Evolutionary conservation across 352 stramenopile species (phyloP), one percentile per base, ranked within the genome.

Genomic region (Phytophthora europaea): DNA sequence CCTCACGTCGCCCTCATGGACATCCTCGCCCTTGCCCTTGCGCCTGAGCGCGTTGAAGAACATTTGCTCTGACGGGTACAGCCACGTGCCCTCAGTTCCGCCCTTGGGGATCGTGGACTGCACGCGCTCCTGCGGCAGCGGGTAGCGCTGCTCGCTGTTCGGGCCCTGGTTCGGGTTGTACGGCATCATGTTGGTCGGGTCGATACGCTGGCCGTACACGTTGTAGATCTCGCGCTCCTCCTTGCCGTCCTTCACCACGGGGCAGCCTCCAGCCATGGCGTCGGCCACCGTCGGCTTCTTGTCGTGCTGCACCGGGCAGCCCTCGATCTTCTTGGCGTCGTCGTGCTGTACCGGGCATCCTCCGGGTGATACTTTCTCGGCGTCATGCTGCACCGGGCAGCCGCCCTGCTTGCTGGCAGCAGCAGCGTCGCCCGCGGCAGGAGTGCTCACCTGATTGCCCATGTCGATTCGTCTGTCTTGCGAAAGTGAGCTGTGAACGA

Each of bases 181-280:
- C 56, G 98, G 98, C 98, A 99, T 99, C 81, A 99, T 98, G 82
- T 99, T 99, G 28, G 87, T 99, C 38, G 98, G 97, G 85, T 99
- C 96, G 33, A 99, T 95, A 59, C 86, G 94, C 81, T 99, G 94
- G 57, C 93, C 95, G 82, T 99, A 99, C 23, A 99, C 98, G 80
- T 99, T 99, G 89, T 99, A 99, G 54, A 96, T 81, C 67, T 95
- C 89, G 40, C 74, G 76, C 18, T 77, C 56, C 26, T 75, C 64
- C 20, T 74, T 69, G 45, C 65, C 68, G 38, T 82, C 73, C 33
- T 75, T 75, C 61, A 85, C 74, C 33, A 95, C 84, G 16, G 88
- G 88, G 59, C 88, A 94, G 16, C 84, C 85, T 52, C 72, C 78
- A 2, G 58, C 62, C 54, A 84, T 79, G 23, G 72, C 67, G 22